Conservation (phyloP, 2,329 filamentous ascomycete species). For the Colletotrichum costaricense region DNA sequence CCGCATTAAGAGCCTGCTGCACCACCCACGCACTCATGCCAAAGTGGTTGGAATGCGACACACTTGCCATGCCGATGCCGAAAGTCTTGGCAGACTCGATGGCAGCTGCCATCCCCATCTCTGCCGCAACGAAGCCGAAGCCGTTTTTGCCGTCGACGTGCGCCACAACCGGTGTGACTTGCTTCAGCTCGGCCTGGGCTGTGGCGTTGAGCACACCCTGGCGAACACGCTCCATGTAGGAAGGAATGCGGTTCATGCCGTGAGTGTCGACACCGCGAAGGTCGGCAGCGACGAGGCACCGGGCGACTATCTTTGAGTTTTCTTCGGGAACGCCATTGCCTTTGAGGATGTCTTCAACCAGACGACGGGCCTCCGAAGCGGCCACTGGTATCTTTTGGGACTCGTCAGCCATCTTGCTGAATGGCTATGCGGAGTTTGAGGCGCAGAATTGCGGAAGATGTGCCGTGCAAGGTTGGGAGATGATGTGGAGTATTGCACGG, state of each 20-base stretch:
- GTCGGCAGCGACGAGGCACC: conserved; percentile 78
- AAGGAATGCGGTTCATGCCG: conserved; percentile 80
- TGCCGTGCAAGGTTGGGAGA: background rate
- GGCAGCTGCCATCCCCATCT: conserved; percentile 73
- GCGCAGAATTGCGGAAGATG: too few species aligned
- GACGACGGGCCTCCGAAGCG: conserved; percentile 53
- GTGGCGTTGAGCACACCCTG: conserved; percentile 73
- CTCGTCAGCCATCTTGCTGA: conserved; percentile 25
- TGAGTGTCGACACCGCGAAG: conserved; percentile 85
- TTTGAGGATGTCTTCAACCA: conserved; percentile 65
- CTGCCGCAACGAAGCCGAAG: conserved; percentile 80
- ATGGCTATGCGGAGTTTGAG: too few species aligned
- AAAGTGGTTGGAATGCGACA: conserved; percentile 85
- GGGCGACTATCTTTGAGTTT: conserved; percentile 73
- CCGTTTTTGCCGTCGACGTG: conserved; percentile 76
- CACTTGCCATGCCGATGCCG: conserved; percentile 80
- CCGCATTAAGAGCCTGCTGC: conserved; percentile 78
- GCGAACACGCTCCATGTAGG: conserved; percentile 79
- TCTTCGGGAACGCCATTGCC: conserved; percentile 69
- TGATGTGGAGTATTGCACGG: background rate
- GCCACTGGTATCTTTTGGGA: conserved; percentile 47
- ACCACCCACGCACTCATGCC: conserved; percentile 87
- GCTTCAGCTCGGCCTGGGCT: conserved; percentile 67
- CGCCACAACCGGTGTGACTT: conserved; percentile 77
- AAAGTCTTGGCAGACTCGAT: conserved; percentile 72